Conservation (phyloP, 2,329 filamentous ascomycete genomes). For the Claviceps quebecensis region DNA sequence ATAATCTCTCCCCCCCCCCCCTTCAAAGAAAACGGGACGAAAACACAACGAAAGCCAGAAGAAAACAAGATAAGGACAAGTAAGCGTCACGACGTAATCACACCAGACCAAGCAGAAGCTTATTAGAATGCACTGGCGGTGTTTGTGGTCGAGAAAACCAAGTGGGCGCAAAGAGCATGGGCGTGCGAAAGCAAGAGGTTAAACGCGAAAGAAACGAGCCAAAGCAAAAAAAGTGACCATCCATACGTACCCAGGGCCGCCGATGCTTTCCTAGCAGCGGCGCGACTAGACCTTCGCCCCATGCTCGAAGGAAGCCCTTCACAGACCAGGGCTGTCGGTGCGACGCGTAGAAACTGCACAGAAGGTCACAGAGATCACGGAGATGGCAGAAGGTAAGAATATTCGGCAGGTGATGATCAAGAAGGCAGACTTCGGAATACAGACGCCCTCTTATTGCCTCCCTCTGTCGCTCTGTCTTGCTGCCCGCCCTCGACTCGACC, state of each 20-base stretch:
- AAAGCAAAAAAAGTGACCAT: slow-evolving; percentile 2
- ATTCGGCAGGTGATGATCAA: not conserved
- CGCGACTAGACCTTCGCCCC: slow-evolving; percentile 37
- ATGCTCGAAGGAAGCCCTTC: not conserved
- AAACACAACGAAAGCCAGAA: not conserved
- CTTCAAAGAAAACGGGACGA: not conserved
- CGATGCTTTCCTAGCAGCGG: slow-evolving; percentile 38
- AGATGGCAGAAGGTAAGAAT: not conserved
- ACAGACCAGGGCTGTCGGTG: not conserved
- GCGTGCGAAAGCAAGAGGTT: not conserved
- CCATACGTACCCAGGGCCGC: slow-evolving; percentile 38
- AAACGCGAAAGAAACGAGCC: not conserved
- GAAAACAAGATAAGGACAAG: not conserved
- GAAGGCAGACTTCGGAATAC: not conserved
- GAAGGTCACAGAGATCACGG: not conserved
- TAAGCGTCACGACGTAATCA: not conserved
- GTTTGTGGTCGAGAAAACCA: not conserved
- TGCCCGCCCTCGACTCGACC: not conserved
- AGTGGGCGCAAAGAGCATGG: not conserved
- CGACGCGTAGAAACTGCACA: not conserved
- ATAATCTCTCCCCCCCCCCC: too few relatives aligned
- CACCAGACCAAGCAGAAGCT: not conserved
- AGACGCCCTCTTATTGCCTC: not conserved
- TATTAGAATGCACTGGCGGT: not conserved
- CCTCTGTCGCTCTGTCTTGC: not conserved